Percentiles rank a stretch among this genome's conserved stretches.
Evolutionary conservation across 163 green algal species (phyloP).

Genomic region (Chlamydomonas reinhardtii): DNA sequence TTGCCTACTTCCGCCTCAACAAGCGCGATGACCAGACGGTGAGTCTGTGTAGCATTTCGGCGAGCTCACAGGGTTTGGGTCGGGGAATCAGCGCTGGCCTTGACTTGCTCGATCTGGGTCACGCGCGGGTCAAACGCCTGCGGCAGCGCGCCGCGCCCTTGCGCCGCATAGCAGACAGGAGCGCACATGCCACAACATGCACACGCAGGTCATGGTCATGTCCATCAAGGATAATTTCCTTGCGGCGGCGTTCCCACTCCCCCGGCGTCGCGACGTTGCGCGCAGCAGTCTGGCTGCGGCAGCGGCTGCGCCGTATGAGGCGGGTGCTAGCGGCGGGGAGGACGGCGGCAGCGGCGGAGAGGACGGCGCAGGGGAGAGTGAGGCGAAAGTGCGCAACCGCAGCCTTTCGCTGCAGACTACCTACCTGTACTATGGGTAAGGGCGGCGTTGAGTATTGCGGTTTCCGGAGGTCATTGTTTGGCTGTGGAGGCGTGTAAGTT

Average conservation of each 20-base stretch:
- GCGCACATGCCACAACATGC: no score
- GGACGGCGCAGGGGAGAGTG: background rate
- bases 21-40: slow-evolving; percentile 26
- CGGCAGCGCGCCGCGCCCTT: background rate
- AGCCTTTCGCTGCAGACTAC: background rate
- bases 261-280: background rate
- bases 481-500: background rate
- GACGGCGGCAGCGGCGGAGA: background rate
- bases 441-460: background rate
- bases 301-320: background rate
- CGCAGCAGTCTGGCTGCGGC: background rate
- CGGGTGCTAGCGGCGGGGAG: background rate
- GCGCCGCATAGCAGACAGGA: no score
- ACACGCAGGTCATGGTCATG: slow-evolving; percentile 5
- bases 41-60: background rate
- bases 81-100: no score
- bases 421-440: slow-evolving; percentile 36
- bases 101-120: background rate
- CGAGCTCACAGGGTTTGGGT: no score
- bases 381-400: background rate
- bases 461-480: no score
- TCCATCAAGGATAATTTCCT: slow-evolving; percentile 14
- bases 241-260: background rate
- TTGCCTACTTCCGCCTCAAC: slow-evolving; percentile 19
- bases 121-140: background rate